Percentiles rank a stretch among this genome's conserved stretches.
Conservation (phyloP, 306 rosid genomes). For the Fragaria iinumae region DNA sequence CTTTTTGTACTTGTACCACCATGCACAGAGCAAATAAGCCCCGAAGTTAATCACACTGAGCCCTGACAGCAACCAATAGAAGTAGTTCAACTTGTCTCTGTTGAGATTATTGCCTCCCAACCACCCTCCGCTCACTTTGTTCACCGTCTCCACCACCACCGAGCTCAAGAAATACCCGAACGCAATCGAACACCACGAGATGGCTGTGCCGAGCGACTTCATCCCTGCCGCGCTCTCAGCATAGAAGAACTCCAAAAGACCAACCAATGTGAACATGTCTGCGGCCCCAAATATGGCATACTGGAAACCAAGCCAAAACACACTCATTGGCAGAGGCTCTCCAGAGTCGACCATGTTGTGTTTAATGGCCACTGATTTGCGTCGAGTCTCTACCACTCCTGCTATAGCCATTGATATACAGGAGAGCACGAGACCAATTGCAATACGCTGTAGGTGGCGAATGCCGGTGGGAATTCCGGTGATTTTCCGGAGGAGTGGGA, state of each 20-base stretch:
- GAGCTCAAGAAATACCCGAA: conserved; percentile 48
- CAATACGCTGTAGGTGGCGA: conserved; percentile 74
- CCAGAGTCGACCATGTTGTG: conserved; percentile 61
- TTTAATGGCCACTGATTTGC: conserved; percentile 45
- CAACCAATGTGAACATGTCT: conserved; percentile 62
- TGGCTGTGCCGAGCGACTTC: conserved; percentile 47
- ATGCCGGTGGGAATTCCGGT: conserved; percentile 81
- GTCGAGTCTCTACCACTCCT: conserved; percentile 49
- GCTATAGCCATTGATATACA: conserved; percentile 64
- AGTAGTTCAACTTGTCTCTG: conserved; percentile 54
- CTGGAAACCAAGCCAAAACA: conserved; percentile 71
- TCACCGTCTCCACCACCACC: conserved; percentile 63
- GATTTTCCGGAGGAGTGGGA: conserved; percentile 68
- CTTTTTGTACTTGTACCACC: conserved; percentile 68
- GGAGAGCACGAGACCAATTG: conserved; percentile 69
- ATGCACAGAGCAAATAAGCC: conserved; percentile 52
- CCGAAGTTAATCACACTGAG: conserved; percentile 57
- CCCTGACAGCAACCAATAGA: conserved; percentile 57
- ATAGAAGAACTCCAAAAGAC: conserved; percentile 80
- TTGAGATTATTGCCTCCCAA: conserved; percentile 62
- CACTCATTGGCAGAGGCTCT: conserved; percentile 66
- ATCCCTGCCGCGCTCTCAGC: conserved; percentile 67
- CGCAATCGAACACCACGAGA: conserved; percentile 42
- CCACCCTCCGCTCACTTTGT: conserved; percentile 80
- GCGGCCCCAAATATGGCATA: conserved; percentile 69